Base-by-base conservation (phyloP, 2,329 filamentous ascomycete species). In the Calonectria pseudoreteaudii region DNA sequence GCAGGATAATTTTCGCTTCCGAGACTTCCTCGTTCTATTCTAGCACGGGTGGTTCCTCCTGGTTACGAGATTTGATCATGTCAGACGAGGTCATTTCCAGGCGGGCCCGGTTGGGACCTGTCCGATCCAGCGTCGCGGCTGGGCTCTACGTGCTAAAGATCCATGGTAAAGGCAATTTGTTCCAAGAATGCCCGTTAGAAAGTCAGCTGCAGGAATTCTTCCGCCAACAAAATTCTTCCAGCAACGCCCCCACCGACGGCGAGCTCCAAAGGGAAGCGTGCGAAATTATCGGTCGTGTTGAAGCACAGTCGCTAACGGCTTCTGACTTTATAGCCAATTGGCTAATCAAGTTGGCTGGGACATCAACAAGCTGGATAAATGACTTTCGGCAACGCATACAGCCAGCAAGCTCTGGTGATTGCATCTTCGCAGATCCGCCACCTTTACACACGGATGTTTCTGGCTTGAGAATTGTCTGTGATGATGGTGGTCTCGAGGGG, bases 1-100 rank as follows among this genome's bases (percentile, higher is more conserved):
- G 56, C 34, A 62, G 56, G 9, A 62, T 62, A 8, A 62, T 62
- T 11, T 62, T 62, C 30, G 34, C 56, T 4, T 23, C 34, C 4
- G 56, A 62, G 26, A 62, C 13, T 13, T 28, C 36, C 2, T 28
- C 56, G 7, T 28, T 41, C 13, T 7, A 26, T 16, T 28, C 56
- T 3, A 2, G 13, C 3, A 41, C 36, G 23, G 4, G 23, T 1
- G 34, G 4, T 5, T 28, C 18, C 36, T 62, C 56, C 10, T 62
- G 56, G 56, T n/a, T 62, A 20, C 56, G 56, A 41, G 56, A 62
- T 41, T 18, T 62, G 56, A 41, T 62, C 56, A 62, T 62, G 56
- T 36, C 34, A 8, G 56, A 62, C 34, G 56, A 62, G 34, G 18
- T 26, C 10, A 41, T 62, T 41, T 41, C 56, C 3, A 41, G 23